These are phyloP conservation scores for Clarkia xantiana DNA, from an alignment of 345 rosid species.

Conservation along the genomic window DNA sequence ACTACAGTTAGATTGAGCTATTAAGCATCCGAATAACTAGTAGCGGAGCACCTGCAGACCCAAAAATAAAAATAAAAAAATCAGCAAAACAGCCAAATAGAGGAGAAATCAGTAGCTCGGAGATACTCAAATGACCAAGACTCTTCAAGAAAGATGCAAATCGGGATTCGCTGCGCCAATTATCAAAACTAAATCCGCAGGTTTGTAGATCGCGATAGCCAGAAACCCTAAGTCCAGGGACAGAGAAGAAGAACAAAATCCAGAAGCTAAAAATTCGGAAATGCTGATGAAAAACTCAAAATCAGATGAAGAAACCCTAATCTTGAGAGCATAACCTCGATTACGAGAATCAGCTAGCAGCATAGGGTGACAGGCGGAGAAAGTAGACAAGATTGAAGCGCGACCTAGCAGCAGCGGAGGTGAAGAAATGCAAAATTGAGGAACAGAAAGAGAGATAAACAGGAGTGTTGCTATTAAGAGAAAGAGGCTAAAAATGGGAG, in stretches of 20 bases:
- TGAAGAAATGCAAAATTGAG: not conserved
- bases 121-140: not conserved
- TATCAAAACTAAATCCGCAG: too few relatives aligned
- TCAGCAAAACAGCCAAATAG: not conserved
- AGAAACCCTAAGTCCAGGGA: not conserved
- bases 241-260: not conserved
- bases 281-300: not conserved
- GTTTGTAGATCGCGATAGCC: too few relatives aligned
- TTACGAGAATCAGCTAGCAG: not conserved
- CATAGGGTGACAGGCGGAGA: not conserved
- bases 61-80: not conserved
- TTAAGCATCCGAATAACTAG: conserved; percentile 15
- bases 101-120: not conserved
- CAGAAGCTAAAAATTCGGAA: conserved; percentile 1
- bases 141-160: too few relatives aligned
- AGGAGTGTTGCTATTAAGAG: not conserved
- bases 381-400: conserved; percentile 7
- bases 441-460: not conserved
- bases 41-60: conserved; percentile 26
- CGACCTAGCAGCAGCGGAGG: not conserved
- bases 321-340: not conserved
- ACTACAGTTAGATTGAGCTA: conserved; percentile 18
- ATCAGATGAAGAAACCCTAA: not conserved
- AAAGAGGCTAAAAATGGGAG: conserved; percentile 2
- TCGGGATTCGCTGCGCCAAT: too few relatives aligned